phyloP scores from a whole-genome alignment of 1,139 yeast species.

The Arxiozyma telluris region DNA sequence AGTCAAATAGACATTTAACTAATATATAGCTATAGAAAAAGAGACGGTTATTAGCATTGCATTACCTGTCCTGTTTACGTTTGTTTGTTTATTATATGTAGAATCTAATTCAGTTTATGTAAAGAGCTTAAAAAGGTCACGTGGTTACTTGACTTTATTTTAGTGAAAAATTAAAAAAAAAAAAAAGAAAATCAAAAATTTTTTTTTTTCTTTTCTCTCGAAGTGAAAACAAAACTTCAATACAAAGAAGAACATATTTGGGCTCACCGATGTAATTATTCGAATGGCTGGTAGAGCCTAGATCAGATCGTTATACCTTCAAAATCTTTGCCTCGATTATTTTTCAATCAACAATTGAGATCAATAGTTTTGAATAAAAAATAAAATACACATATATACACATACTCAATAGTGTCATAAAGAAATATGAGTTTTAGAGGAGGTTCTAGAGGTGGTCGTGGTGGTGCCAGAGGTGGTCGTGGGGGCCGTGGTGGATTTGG shows the following conservation, averaged over 20 bases:
- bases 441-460: conserved; percentile 30
- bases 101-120: too few relatives aligned
- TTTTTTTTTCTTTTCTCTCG: neutral
- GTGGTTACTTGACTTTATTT: neutral
- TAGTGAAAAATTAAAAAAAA: neutral
- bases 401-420: neutral
- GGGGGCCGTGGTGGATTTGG: conserved; percentile 28
- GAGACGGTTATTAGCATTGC: neutral
- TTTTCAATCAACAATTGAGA: too few relatives aligned
- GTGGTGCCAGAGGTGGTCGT: conserved; percentile 29
- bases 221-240: neutral
- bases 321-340: neutral
- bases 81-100: too few relatives aligned
- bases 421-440: conserved; percentile 21
- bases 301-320: too few relatives aligned
- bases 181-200: too few relatives aligned
- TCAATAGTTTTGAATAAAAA: neutral
- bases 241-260: neutral
- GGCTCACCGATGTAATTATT: neutral
- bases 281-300: neutral
- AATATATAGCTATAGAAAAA: too few relatives aligned
- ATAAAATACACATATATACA: neutral
- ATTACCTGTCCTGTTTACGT: neutral
- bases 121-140: neutral
- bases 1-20: neutral